Evolutionary conservation across 257 asterid genomes (phyloP).

Genomic region (Eucommia ulmoides): DNA sequence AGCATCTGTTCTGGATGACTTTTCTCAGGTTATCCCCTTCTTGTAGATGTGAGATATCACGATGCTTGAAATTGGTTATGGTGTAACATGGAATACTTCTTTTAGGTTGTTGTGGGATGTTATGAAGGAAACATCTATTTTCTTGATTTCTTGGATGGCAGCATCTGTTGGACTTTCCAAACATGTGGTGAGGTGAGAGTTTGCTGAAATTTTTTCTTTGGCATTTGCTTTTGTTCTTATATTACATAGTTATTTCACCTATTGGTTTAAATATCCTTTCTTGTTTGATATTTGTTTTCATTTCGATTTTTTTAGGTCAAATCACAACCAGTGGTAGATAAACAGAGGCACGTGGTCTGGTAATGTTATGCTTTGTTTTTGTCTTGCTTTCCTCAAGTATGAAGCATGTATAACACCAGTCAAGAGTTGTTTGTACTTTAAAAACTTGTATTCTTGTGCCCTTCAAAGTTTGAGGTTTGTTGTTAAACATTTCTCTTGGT

Average conservation of each 20-base stretch:
- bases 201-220: not conserved
- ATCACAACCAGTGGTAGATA: slow-evolving; percentile 87
- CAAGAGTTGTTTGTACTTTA: not conserved
- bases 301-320: slow-evolving; percentile 46
- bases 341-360: slow-evolving; percentile 76
- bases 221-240: no score
- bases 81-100: slow-evolving; percentile 13
- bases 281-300: not conserved
- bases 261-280: not conserved
- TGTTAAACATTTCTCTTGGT: no score
- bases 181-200: slow-evolving; percentile 75
- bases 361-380: slow-evolving; percentile 24
- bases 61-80: no score
- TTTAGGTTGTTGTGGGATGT: slow-evolving; percentile 84
- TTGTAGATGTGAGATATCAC: no score
- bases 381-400: slow-evolving; percentile 4
- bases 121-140: slow-evolving; percentile 70
- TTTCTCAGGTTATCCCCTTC: slow-evolving; percentile 55
- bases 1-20: slow-evolving; percentile 66
- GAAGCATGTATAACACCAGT: not conserved
- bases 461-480: no score
- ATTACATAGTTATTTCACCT: no score
- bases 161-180: slow-evolving; percentile 59
- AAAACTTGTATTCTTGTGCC: not conserved
- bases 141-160: slow-evolving; percentile 54